These are phyloP conservation scores for Pseudogymnoascus sp. DNA, from an alignment of 2,329 filamentous ascomycete species.

Conservation along the genomic window DNA sequence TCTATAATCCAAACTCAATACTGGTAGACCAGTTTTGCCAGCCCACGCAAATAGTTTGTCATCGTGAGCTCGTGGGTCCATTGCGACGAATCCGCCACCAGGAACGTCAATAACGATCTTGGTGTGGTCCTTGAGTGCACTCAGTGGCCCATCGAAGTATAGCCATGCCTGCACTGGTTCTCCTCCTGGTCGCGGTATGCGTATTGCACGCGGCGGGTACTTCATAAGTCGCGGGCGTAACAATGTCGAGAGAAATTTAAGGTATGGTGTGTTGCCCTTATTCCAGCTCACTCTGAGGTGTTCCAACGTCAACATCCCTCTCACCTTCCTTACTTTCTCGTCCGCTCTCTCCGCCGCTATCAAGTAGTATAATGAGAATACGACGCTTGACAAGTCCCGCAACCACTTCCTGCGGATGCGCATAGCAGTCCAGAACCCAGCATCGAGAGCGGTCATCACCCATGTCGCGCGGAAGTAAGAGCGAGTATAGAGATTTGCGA, in stretches of 20 bases:
- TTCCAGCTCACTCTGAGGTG: slow-evolving; percentile 93
- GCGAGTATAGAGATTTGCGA: slow-evolving; percentile 87
- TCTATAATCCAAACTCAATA: slow-evolving; percentile 84
- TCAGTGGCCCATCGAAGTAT: slow-evolving; percentile 84
- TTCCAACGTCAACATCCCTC: slow-evolving; percentile 78
- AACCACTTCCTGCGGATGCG: slow-evolving; percentile 72
- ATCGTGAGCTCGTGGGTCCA: slow-evolving; percentile 90
- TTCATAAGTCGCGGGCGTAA: slow-evolving; percentile 70
- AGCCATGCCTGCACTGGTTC: slow-evolving; percentile 82
- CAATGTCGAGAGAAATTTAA: slow-evolving; percentile 62
- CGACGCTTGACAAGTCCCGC: slow-evolving; percentile 70
- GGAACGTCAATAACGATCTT: slow-evolving; percentile 83
- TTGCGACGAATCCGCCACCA: slow-evolving; percentile 91
- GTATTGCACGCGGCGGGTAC: slow-evolving; percentile 72
- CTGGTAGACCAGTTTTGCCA: slow-evolving; percentile 74
- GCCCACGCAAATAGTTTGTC: slow-evolving; percentile 93
- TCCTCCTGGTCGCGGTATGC: slow-evolving; percentile 70
- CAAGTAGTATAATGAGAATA: slow-evolving; percentile 85
- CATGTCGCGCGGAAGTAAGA: slow-evolving; percentile 95
- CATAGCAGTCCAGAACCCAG: slow-evolving; percentile 99
- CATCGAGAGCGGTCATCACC: slow-evolving; percentile 89
- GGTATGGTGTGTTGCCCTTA: slow-evolving; percentile 81
- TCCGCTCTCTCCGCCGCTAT: slow-evolving; percentile 89
- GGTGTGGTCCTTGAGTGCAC: slow-evolving; percentile 65
- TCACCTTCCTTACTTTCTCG: slow-evolving; percentile 88